Evolutionary conservation across 1,284 basidiomycete genomes (phyloP).

Genomic region (Porogramme epimiltina): DNA sequence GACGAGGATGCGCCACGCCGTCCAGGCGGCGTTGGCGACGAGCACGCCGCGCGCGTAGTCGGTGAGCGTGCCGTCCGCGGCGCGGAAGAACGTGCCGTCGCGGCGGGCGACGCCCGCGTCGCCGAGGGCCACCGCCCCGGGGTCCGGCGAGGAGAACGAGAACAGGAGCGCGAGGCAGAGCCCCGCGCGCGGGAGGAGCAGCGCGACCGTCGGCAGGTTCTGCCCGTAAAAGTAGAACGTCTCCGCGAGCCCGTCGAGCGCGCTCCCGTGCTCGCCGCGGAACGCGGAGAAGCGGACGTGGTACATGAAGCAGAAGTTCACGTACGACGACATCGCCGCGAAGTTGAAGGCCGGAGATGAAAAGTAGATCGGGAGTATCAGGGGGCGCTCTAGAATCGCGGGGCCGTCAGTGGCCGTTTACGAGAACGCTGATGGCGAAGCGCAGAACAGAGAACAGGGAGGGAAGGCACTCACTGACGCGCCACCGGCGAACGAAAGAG

Average conservation of each 20-base stretch:
- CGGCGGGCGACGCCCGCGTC: conserved; percentile 51
- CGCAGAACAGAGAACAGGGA: too few species aligned
- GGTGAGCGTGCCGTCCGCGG: conserved; percentile 63
- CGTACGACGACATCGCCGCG: conserved; percentile 75
- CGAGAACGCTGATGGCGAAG: too few species aligned
- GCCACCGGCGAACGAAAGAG: conserved; percentile 80
- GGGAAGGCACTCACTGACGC: conserved; percentile 68
- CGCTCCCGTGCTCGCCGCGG: conserved; percentile 49
- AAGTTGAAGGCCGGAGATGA: conserved; percentile 76
- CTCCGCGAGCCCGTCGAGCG: conserved; percentile 73
- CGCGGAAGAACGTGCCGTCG: conserved; percentile 74
- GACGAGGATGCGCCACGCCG: conserved; percentile 67
- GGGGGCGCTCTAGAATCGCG: conserved; percentile 65
- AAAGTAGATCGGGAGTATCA: conserved; percentile 79
- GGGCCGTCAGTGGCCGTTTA: too few species aligned
- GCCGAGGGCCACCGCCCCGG: conserved; percentile 47
- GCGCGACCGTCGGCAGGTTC: conserved; percentile 73
- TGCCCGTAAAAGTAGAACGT: conserved; percentile 79
- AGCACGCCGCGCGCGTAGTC: conserved; percentile 74
- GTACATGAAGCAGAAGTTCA: conserved; percentile 81
- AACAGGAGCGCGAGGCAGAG: conserved; percentile 71
- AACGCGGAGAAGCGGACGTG: conserved; percentile 75
- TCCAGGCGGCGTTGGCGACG: conserved; percentile 76
- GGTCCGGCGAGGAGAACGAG: conserved; percentile 56
- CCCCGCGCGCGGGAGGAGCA: conserved; percentile 80